Evolutionary conservation across 2,329 filamentous ascomycete genomes (phyloP).

Genomic region (Fusarium protoensiforme): DNA sequence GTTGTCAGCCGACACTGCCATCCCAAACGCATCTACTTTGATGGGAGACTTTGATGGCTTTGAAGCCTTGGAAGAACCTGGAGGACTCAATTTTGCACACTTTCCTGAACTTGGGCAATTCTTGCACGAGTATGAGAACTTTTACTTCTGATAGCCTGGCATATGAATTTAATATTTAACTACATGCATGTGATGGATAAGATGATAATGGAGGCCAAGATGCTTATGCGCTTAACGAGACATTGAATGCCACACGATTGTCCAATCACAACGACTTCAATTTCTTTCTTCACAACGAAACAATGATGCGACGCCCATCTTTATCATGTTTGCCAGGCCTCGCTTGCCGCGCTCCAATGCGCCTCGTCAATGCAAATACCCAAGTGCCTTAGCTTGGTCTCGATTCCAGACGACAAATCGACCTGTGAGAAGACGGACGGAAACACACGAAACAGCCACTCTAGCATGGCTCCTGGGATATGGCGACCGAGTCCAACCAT

Average conservation of each 20-base stretch:
- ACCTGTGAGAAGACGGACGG: background rate
- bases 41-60: background rate
- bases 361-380: background rate
- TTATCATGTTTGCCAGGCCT: background rate
- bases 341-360: background rate
- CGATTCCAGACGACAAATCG: background rate
- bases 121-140: slow-evolving; percentile 1
- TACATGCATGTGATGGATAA: background rate
- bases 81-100: background rate
- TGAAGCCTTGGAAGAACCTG: background rate
- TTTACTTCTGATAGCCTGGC: background rate
- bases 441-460: background rate
- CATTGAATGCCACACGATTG: background rate
- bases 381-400: background rate
- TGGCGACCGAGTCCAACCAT: background rate
- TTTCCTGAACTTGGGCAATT: slow-evolving; percentile 1
- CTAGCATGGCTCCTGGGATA: background rate
- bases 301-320: background rate
- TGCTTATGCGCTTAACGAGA: background rate
- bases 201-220: background rate
- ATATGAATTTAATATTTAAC: background rate
- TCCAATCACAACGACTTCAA: background rate
- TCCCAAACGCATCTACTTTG: background rate
- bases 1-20: background rate
- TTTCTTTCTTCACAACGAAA: background rate